Evolutionary conservation across 345 rosid genomes (phyloP).

Genomic region (Eucalyptus tenuipes): DNA sequence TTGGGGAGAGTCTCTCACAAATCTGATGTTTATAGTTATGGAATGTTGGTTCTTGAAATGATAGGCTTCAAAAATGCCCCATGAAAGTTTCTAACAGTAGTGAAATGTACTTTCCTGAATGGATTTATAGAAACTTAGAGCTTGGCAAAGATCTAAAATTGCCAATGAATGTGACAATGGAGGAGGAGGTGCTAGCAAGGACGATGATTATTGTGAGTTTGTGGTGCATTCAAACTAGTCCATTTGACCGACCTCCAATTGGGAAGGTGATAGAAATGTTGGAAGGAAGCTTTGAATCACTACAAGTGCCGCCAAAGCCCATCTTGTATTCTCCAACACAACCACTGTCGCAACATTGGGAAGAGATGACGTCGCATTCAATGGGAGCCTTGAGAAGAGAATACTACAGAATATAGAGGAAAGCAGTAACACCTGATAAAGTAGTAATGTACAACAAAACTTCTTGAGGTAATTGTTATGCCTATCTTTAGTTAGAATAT

Average conservation of each 20-base stretch:
- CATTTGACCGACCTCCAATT: not conserved
- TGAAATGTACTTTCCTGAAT: too few species aligned
- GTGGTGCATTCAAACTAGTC: constrained; percentile 1
- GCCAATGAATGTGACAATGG: not conserved
- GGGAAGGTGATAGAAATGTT: not conserved
- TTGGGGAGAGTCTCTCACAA: constrained; percentile 26
- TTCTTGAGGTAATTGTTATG: not conserved
- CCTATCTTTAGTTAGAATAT: not conserved
- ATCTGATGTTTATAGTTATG: constrained; percentile 37
- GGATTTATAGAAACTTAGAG: too few species aligned
- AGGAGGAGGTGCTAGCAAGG: not conserved
- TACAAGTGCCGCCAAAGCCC: not conserved
- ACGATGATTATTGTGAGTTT: not conserved
- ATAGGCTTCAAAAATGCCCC: constrained; percentile 8
- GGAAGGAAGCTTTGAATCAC: not conserved
- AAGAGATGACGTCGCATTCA: not conserved
- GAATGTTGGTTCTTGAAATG: constrained; percentile 36
- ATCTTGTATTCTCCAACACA: not conserved
- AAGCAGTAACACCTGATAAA: not conserved
- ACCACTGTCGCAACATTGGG: not conserved
- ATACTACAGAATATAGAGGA: not conserved
- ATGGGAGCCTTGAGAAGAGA: not conserved
- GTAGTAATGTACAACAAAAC: not conserved
- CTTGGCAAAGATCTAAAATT: not conserved
- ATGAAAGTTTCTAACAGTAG: too few species aligned